Evolutionary conservation across 2,329 filamentous ascomycete genomes (phyloP), one percentile per base, ranked within the genome.

Genomic region (Calonectria montana): DNA sequence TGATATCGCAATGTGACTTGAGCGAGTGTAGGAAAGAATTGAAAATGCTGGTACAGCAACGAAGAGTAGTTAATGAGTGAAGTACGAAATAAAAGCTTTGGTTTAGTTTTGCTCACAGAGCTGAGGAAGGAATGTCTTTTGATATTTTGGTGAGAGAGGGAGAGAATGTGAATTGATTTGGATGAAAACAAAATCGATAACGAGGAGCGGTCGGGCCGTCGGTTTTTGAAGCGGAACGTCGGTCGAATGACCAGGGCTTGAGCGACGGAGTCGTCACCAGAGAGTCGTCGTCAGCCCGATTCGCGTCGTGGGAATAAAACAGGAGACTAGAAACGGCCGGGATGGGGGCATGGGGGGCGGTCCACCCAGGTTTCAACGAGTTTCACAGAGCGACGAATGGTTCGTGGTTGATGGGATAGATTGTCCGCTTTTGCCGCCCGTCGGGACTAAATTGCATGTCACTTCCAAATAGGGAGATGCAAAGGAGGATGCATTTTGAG

Each of bases 241-340:
- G 64, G 50, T 65, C 23, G 57, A 62, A 15, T 10, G 39, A 62
- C 57, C 16, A 43, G 57, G 57, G 57, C 23, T 65, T 10, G 50
- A 43, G 45, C 37, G 64, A 67, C 48, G 39, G 53, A 55, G 39
- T 59, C 64, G 64, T 66, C 67, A 53, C 45, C 67, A 55, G 27
- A 50, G 43, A 63, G 59, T 64, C 67, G 45, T 62, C 65, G 55
- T 69, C 59, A 64, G 50, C 67, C 47, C n/a, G 61, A 64, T 65
- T 65, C 61, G 57, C 27, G 64, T 67, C 50, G 50, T 45, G 50
- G 64, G 50, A 67, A 47, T 47, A 53, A 59, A 67, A 67, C 48
- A 66, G 64, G 64, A 66, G 64, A 66, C 37, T 50, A 23, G 25
- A 6, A 41, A 41, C n/a, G 48, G 48, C 48, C n/a, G 35, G 63